Conservation (phyloP, 2,329 filamentous ascomycete genomes). For the Colletotrichum sp. region DNA sequence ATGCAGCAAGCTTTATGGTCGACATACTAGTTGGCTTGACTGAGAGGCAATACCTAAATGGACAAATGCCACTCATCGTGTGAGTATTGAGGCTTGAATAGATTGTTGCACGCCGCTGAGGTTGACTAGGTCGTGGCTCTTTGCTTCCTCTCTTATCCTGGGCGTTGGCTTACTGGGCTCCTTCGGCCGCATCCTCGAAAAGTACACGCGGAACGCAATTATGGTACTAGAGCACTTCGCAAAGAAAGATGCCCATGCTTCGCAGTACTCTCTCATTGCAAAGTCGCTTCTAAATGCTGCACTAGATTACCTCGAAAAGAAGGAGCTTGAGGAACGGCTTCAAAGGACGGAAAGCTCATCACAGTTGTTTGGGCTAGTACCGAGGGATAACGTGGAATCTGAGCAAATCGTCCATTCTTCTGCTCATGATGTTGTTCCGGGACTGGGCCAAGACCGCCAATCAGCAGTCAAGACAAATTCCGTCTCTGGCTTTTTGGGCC, state of each 20-base stretch:
- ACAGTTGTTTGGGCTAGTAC: conserved; percentile 56
- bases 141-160: conserved; percentile 57
- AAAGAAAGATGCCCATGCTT: conserved; percentile 52
- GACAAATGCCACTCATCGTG: conserved; percentile 55
- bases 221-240: conserved; percentile 54
- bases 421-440: conserved; percentile 10
- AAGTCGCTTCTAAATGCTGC: conserved; percentile 53
- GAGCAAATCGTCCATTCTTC: background rate
- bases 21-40: conserved; percentile 52
- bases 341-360: conserved; percentile 55
- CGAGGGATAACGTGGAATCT: conserved; percentile 27
- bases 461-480: background rate
- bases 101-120: background rate
- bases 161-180: conserved; percentile 56
- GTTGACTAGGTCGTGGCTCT: conserved; percentile 53
- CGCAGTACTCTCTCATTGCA: conserved; percentile 58
- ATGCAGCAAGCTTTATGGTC: conserved; percentile 59
- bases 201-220: conserved; percentile 53
- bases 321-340: conserved; percentile 50
- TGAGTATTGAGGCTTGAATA: conserved; percentile 33
- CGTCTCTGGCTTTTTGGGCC: conserved; percentile 22
- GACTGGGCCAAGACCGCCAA: background rate
- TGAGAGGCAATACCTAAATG: conserved; percentile 44
- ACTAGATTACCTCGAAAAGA: conserved; percentile 50
- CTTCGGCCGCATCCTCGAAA: conserved; percentile 58